A percentile compares a stretch with the other conserved stretches of the same genome.
Evolutionary conservation across 177 flowering plant genomes (phyloP).

Genomic region (Vitis hybrid): DNA sequence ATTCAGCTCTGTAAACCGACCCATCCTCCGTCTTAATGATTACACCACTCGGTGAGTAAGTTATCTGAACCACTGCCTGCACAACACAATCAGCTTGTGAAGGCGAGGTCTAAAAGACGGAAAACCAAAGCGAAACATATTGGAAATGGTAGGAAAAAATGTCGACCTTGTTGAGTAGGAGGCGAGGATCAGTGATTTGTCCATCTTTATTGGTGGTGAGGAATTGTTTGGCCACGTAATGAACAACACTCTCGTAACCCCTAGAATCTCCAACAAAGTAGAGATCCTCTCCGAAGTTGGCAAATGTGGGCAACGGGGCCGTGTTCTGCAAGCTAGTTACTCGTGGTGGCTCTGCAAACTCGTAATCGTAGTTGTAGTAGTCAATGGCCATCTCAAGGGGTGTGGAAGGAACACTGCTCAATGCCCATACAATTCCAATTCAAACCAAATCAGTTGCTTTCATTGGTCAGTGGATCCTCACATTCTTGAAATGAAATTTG

Average conservation of each 20-base stretch:
- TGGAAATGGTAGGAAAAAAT: no score
- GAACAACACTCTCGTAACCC: conserved; percentile 41
- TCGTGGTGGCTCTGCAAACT: conserved; percentile 41
- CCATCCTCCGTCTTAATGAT: conserved; percentile 53
- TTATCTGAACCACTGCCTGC: conserved; percentile 39
- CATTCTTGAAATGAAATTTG: no score
- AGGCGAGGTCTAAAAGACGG: no score
- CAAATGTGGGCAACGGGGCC: conserved; percentile 32
- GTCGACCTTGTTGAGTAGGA: conserved; percentile 41
- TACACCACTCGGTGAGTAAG: conserved; percentile 32
- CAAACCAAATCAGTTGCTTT: no score
- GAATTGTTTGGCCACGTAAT: conserved; percentile 29
- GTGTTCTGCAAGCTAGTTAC: conserved; percentile 45
- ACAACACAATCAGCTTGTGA: background rate
- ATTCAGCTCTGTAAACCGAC: conserved; percentile 24
- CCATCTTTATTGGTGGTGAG: conserved; percentile 24
- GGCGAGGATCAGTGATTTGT: conserved; percentile 26
- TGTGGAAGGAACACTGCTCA: conserved; percentile 33
- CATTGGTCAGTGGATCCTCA: no score
- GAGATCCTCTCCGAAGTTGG: conserved; percentile 32
- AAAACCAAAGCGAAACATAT: no score
- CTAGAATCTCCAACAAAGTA: conserved; percentile 41
- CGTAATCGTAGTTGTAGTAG: conserved; percentile 37
- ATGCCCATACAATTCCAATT: background rate
- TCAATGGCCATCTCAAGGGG: conserved; percentile 44